Conservation (phyloP, 1,284 basidiomycete species). For the Trichosporon ovoides region DNA sequence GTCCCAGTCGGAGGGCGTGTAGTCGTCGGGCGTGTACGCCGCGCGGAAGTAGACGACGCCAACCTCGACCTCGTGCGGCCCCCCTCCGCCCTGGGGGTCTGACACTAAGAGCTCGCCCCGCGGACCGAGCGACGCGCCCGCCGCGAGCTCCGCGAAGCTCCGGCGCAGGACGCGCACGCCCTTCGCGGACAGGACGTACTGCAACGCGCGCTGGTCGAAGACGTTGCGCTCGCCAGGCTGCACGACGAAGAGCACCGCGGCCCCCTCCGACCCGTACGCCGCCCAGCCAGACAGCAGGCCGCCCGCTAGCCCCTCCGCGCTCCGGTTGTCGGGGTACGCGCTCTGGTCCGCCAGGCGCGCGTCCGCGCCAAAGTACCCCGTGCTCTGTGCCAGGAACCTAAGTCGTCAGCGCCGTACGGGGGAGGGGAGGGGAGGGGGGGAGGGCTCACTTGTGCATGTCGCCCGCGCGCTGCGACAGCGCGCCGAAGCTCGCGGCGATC, state of each 20-base stretch:
- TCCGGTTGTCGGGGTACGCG: conserved; percentile 70
- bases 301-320: conserved; percentile 62
- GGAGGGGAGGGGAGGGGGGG: not conserved
- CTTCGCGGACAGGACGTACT: conserved; percentile 68
- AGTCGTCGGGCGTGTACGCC: conserved; percentile 82
- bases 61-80: conserved; percentile 55
- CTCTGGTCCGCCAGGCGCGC: conserved; percentile 53
- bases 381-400: conserved; percentile 64
- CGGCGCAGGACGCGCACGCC: conserved; percentile 66
- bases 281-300: conserved; percentile 76
- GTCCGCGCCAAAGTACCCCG: conserved; percentile 61
- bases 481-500: conserved; percentile 85
- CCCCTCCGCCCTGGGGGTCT: too few species aligned
- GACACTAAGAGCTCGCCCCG: conserved; percentile 51
- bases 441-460: conserved; percentile 67
- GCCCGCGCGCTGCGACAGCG: conserved; percentile 67
- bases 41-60: conserved; percentile 82
- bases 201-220: conserved; percentile 86
- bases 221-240: conserved; percentile 89
- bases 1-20: conserved; percentile 60
- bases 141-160: conserved; percentile 64
- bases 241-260: conserved; percentile 72
- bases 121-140: conserved; percentile 54
- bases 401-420: conserved; percentile 11
- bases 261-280: conserved; percentile 56